These are phyloP conservation scores for Brasenia schreberi DNA, from an alignment of 164 flowering plant genomes.

Conservation along the genomic window DNA sequence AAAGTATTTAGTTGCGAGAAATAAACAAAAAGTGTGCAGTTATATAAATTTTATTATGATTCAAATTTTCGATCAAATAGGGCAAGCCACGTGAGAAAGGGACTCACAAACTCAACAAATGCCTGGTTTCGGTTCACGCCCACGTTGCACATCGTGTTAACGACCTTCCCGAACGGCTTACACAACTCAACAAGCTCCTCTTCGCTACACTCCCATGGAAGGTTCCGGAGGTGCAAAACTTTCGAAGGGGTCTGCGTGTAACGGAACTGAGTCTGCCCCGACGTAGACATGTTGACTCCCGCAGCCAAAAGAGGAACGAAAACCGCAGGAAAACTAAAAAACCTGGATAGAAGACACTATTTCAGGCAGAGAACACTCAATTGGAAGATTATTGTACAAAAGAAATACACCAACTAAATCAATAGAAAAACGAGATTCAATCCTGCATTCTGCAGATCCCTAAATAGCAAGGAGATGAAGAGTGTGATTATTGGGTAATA, in stretches of 20 bases:
- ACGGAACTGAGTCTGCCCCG: constrained; percentile 69
- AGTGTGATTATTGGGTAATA: too few relatives aligned
- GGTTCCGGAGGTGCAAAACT: constrained; percentile 81
- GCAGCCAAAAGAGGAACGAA: background rate
- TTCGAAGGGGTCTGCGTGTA: constrained; percentile 92
- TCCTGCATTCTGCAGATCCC: too few relatives aligned
- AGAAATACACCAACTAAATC: too few relatives aligned
- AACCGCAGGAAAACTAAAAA: background rate
- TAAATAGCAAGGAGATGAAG: too few relatives aligned
- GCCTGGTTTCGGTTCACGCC: constrained; percentile 94
- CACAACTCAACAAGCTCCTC: constrained; percentile 84
- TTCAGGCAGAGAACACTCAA: too few relatives aligned
- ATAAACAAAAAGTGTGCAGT: too few relatives aligned
- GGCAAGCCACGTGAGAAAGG: background rate
- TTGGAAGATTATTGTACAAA: too few relatives aligned
- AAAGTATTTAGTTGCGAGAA: too few relatives aligned
- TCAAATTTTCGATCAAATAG: too few relatives aligned
- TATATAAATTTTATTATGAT: too few relatives aligned
- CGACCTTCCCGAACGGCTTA: constrained; percentile 77
- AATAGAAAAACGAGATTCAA: too few relatives aligned
- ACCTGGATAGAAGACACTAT: background rate
- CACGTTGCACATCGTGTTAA: constrained; percentile 91
- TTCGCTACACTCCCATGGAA: constrained; percentile 90
- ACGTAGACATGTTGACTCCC: constrained; percentile 19
- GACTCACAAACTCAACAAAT: constrained; percentile 78